These are phyloP conservation scores for Croton setiger DNA, from an alignment of 441 rosid genomes.

Conservation along the genomic window DNA sequence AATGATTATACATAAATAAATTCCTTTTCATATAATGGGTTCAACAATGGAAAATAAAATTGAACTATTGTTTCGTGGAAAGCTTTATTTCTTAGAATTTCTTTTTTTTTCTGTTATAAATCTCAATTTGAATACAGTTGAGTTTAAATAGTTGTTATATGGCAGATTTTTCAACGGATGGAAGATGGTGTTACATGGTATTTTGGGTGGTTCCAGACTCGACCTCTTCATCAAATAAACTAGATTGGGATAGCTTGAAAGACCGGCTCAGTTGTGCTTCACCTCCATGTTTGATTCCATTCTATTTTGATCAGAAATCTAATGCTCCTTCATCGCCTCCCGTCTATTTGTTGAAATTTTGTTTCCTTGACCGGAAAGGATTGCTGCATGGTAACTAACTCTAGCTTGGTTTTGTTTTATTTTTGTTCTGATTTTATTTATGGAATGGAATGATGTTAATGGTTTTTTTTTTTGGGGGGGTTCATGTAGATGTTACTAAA, in stretches of 20 bases:
- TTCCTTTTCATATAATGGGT: no score
- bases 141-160: background rate
- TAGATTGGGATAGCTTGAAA: conserved; percentile 71
- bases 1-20: no score
- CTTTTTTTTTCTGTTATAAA: background rate
- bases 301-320: conserved; percentile 38
- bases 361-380: conserved; percentile 57
- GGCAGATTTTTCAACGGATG: conserved; percentile 86
- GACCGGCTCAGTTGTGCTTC: conserved; percentile 49
- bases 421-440: background rate
- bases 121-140: background rate
- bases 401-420: background rate
- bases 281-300: conserved; percentile 48
- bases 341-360: conserved; percentile 67
- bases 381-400: conserved; percentile 62
- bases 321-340: conserved; percentile 32
- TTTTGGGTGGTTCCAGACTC: conserved; percentile 75
- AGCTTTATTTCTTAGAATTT: no score
- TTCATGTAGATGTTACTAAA: conserved; percentile 63
- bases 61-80: background rate
- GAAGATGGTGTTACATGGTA: conserved; percentile 79
- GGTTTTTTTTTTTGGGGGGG: conserved; percentile 16
- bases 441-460: background rate
- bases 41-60: background rate
- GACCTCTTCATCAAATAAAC: conserved; percentile 20